phyloP scores from a whole-genome alignment of 495 filamentous ascomycete genomes.

The Penicillium arizonense region DNA sequence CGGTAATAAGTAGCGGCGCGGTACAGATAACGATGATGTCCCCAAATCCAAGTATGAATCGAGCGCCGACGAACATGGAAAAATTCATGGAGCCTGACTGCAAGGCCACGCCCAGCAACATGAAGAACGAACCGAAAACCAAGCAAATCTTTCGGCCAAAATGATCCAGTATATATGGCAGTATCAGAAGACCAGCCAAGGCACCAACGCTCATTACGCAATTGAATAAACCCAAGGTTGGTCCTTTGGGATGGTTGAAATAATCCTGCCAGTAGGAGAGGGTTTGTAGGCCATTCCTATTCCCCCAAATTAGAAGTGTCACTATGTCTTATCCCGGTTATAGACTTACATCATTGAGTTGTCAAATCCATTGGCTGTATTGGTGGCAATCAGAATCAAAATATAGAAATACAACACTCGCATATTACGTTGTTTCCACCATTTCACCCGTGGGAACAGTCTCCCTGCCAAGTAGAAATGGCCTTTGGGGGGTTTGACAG shows the following conservation, averaged over 20 bases:
- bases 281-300: slow-evolving; percentile 48
- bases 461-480: slow-evolving; percentile 25
- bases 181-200: slow-evolving; percentile 17
- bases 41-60: slow-evolving; percentile 18
- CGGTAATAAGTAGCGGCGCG: slow-evolving; percentile 18
- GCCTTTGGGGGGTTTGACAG: slow-evolving; percentile 18
- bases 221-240: slow-evolving; percentile 26
- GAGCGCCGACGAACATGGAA: slow-evolving; percentile 21
- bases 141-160: slow-evolving; percentile 14
- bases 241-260: slow-evolving; percentile 36
- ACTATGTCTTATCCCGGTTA: neutral
- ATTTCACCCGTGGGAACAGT: slow-evolving; percentile 21
- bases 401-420: slow-evolving; percentile 26
- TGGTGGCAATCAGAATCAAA: slow-evolving; percentile 17
- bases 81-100: slow-evolving; percentile 16
- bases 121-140: slow-evolving; percentile 18
- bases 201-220: slow-evolving; percentile 21
- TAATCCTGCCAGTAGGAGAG: slow-evolving; percentile 43
- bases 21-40: slow-evolving; percentile 18
- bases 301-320: neutral
- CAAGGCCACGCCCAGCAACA: slow-evolving; percentile 20
- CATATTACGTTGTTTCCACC: slow-evolving; percentile 28
- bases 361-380: slow-evolving; percentile 28
- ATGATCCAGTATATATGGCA: slow-evolving; percentile 20
- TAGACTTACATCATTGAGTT: slow-evolving; percentile 36